Evolutionary conservation across 1,139 yeast genomes (phyloP).

Genomic region (Taphrina wiesneri): DNA sequence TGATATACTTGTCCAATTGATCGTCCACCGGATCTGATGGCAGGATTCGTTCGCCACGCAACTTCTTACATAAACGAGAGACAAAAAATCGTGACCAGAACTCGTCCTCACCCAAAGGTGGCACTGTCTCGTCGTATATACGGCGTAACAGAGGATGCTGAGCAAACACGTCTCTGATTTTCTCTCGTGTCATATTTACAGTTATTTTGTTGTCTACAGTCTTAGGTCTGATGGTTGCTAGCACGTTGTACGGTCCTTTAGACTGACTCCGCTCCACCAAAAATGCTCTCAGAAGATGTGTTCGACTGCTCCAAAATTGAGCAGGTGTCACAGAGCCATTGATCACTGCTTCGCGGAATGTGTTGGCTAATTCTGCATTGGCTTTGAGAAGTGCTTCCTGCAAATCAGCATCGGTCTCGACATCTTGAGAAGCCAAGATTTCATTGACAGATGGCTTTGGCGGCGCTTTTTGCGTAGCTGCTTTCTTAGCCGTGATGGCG

Average conservation of each 20-base stretch:
- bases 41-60: conserved; percentile 84
- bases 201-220: conserved; percentile 65
- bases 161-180: conserved; percentile 82
- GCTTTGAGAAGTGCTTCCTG: conserved; percentile 77
- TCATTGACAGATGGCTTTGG: conserved; percentile 17
- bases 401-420: conserved; percentile 57
- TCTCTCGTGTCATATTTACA: conserved; percentile 87
- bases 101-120: conserved; percentile 82
- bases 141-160: conserved; percentile 91
- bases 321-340: conserved; percentile 48
- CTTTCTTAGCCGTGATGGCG: conserved; percentile 24
- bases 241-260: conserved; percentile 88
- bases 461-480: conserved; percentile 17
- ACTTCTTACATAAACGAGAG: conserved; percentile 78
- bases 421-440: conserved; percentile 30
- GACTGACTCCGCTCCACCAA: conserved; percentile 83
- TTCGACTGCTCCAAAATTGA: conserved; percentile 84
- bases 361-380: conserved; percentile 66
- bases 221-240: conserved; percentile 89
- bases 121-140: conserved; percentile 89
- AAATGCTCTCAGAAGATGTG: conserved; percentile 76
- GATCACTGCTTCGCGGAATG: conserved; percentile 87
- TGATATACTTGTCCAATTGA: conserved; percentile 70
- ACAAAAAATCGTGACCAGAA: conserved; percentile 97
- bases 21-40: conserved; percentile 79